Evolutionary conservation across 2,329 filamentous ascomycete species (phyloP), one percentile per base, ranked within the genome.

Genomic region (Alternaria sp.): DNA sequence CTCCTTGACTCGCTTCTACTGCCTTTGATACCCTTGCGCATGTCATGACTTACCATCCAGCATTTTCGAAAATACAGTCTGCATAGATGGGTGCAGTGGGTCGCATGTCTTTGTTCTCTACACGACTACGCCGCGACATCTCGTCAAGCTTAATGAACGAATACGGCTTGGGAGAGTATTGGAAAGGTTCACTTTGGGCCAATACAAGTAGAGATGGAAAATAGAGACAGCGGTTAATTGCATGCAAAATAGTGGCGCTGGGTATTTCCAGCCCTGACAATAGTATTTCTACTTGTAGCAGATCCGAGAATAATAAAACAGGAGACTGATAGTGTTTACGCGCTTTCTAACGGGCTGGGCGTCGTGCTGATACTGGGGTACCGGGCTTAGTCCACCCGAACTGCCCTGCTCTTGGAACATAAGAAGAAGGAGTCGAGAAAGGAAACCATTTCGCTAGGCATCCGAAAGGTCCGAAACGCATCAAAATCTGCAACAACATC

Each of bases 221-320:
- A 21, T 21, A 4, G 4, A 21, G 21, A 21, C 21, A 21, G 21
- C 3, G 21, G 21, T 21, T 21, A 3, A 4, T 21, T 21, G 4
- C 21, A 4, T 21, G 3, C 3, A 21, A 21, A 3, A 4, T 21
- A 3, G 4, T 21, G 21, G 13, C 2, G 32, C 32, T 1, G 0
- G n/a, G 32, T 36, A 36, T 15, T 36, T 36, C 15, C 32, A 36
- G 0, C 32, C 32, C 4, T 1, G 4, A n/a, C 15, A 36, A 36
- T 1, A 4, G 32, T 36, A 0, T 36, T n/a, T 8, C 15, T 36
- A n/a, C 32, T 36, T n/a, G 10, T n/a, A 36, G 15, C 32, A 36
- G 8, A 36, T 36, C 10, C 32, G 15, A n/a, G 2, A 9, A 2
- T 36, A 13, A 32, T 3, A 32, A 32, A 13, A n/a, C n/a, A n/a